Base-by-base conservation (phyloP, 73 alveolate genomes). In the Urostyla sp. region DNA sequence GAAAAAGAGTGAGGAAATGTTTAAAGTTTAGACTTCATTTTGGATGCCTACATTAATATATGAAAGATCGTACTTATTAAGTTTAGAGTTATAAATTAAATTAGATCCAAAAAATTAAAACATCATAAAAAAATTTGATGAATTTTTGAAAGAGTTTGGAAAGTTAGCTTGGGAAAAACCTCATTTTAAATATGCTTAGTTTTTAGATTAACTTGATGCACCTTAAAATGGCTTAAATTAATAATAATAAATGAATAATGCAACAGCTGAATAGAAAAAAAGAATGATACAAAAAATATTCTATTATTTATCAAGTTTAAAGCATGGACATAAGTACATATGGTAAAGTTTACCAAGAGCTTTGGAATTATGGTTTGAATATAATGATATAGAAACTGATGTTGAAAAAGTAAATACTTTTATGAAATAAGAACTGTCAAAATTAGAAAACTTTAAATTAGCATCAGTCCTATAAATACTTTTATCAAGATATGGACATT, bases 331-430 rank as follows among this genome's bases (percentile, higher is more conserved):
- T 30, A 60, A 76, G 26, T 77, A 75, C 44, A 59, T 85, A 35
- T 85, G 93, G 93, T 59, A 85, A 23, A 75, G 86, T 26, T 63
- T 85, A 27, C 93, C 93, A 0, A 76, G 89, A 28, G 88, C 85
- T n/a, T 67, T 85, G 11, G 93, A 85, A 32, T 57, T 85, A 0
- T 85, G 93, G 93, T 85, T 85, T 69, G 57, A 55, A 28, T 66
- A 56, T 36, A 61, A 83, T 43, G 77, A 61, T 38, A 43, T 53
- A 76, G 67, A 59, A 34, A 35, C 30, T 13, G 89, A 85, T 10
- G 31, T 20, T 21, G 80, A 56, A 15, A 67, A 66, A 27, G 37
- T 80, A 0, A 80, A 80, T 37, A 43, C 45, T 37, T 80, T 80
- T 43, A 63, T 85, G 81, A 56, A 28, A 21, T 23, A 75, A 18